phyloP scores from a whole-genome alignment of 2,329 filamentous ascomycete genomes.

The Aotearoamyces nothofagi region DNA sequence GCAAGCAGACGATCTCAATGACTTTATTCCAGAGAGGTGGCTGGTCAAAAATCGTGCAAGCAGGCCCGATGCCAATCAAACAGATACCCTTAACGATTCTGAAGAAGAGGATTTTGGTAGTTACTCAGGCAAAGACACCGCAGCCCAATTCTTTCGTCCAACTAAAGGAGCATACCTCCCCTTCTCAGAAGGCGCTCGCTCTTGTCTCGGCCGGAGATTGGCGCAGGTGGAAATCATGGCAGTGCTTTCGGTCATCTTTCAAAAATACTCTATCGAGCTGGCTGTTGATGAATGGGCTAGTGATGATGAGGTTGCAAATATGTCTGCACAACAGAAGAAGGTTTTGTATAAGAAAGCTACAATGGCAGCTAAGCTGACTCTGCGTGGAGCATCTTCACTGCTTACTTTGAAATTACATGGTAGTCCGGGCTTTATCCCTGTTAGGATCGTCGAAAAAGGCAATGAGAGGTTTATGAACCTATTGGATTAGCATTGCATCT shows the following conservation, averaged over 20 bases:
- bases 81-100: slow-evolving; percentile 3
- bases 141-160: slow-evolving; percentile 26
- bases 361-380: slow-evolving; percentile 31
- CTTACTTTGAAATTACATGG: slow-evolving; percentile 58
- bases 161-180: slow-evolving; percentile 18
- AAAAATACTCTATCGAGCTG: slow-evolving; percentile 43
- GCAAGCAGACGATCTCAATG: slow-evolving; percentile 39
- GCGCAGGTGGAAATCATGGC: slow-evolving; percentile 44
- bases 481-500: slow-evolving; percentile 8
- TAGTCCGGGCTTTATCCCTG: slow-evolving; percentile 36
- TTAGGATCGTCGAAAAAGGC: slow-evolving; percentile 54
- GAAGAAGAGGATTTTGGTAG: slow-evolving; percentile 40
- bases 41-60: slow-evolving; percentile 25
- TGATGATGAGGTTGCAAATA: slow-evolving; percentile 35
- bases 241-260: slow-evolving; percentile 36
- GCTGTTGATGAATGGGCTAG: slow-evolving; percentile 39
- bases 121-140: slow-evolving; percentile 44
- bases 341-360: slow-evolving; percentile 47
- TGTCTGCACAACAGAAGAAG: slow-evolving; percentile 29
- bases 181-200: slow-evolving; percentile 39
- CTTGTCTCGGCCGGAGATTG: slow-evolving; percentile 41
- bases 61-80: slow-evolving; percentile 9
- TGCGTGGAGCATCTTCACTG: slow-evolving; percentile 41
- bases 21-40: slow-evolving; percentile 64
- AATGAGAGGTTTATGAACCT: slow-evolving; percentile 46